Evolutionary conservation across 257 asterid genomes (phyloP).

Genomic region (Ophiorrhiza pumila): DNA sequence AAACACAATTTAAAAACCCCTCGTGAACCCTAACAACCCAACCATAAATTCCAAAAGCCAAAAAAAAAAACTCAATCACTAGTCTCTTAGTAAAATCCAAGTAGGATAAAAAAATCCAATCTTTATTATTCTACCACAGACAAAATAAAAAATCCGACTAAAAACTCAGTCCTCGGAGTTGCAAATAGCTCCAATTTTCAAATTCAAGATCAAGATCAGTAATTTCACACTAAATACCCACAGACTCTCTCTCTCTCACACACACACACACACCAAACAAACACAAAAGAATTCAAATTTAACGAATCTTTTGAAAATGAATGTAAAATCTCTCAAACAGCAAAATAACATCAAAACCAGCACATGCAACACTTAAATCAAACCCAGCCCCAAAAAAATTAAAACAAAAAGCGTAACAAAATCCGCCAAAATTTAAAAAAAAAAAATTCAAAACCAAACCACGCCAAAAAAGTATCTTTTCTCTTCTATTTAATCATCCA

Average conservation of each 20-base stretch:
- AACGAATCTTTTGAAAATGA: neutral
- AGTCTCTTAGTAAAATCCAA: neutral
- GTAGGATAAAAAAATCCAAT: neutral
- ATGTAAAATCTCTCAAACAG: neutral
- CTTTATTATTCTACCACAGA: neutral
- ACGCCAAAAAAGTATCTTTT: neutral
- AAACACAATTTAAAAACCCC: neutral
- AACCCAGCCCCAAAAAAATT: neutral
- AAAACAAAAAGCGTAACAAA: neutral
- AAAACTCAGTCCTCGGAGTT: neutral
- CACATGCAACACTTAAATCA: neutral
- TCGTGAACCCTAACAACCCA: slow-evolving; percentile 1
- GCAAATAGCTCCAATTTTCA: neutral
- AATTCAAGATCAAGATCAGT: slow-evolving; percentile 11
- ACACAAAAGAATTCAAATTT: slow-evolving; percentile 17
- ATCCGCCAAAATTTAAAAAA: slow-evolving; percentile 8
- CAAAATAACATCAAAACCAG: neutral
- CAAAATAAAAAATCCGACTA: neutral
- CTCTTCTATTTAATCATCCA: neutral
- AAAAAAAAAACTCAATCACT: neutral
- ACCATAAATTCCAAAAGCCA: neutral
- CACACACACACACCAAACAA: neutral
- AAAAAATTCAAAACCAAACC: no score
- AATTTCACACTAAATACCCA: neutral
- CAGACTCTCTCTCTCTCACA: no score